Percentiles rank a stretch among this genome's conserved stretches.
These are phyloP conservation scores for Macrophomina pseudophaseolina DNA, from an alignment of 2,329 filamentous ascomycete genomes.

Conservation along the genomic window DNA sequence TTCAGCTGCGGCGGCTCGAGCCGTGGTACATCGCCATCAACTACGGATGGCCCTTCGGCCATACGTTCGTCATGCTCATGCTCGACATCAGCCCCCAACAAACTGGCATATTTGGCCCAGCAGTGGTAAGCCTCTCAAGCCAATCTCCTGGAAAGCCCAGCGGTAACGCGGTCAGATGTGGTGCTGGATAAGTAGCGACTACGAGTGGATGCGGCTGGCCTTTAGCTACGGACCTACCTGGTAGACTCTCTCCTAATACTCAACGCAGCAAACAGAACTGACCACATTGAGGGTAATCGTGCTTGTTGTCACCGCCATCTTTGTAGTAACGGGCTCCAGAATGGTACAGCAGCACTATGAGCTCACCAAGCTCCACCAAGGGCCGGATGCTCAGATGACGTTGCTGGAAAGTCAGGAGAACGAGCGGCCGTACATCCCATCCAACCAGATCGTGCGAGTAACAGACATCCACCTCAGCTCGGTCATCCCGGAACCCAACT, in stretches of 20 bases:
- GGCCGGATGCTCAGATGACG: background rate
- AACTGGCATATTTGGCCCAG: constrained; percentile 73
- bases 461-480: constrained; percentile 67
- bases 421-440: constrained; percentile 45
- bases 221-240: constrained; percentile 77
- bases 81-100: constrained; percentile 54
- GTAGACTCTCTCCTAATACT: constrained; percentile 44
- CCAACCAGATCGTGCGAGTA: constrained; percentile 54
- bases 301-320: background rate
- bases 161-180: constrained; percentile 59
- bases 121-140: constrained; percentile 54
- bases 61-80: constrained; percentile 71
- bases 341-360: background rate
- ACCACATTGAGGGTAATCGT: background rate
- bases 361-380: background rate
- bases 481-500: background rate
- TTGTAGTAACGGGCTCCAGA: background rate
- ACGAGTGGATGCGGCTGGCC: constrained; percentile 73
- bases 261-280: background rate
- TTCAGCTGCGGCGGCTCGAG: constrained; percentile 70
- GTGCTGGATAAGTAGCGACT: constrained; percentile 76
- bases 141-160: background rate
- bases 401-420: constrained; percentile 47
- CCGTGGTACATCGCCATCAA: constrained; percentile 71
- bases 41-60: constrained; percentile 76